These are phyloP conservation scores for Avena sativa DNA, from an alignment of 176 grass and related monocot genomes.

Conservation along the genomic window DNA sequence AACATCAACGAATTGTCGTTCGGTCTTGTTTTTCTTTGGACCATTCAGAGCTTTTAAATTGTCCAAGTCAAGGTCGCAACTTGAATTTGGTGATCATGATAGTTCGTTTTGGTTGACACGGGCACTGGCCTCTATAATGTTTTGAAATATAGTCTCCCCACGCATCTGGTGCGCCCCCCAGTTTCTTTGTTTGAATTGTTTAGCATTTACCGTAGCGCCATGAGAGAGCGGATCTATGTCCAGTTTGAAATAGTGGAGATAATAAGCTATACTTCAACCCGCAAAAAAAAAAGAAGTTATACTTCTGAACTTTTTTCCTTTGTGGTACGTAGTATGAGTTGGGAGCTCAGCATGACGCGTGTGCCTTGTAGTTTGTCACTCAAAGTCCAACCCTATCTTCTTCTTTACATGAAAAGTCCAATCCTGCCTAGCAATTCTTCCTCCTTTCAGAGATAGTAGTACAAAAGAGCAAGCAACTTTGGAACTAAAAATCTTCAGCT, in stretches of 20 bases:
- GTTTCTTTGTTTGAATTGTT: background rate
- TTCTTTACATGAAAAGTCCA: slow-evolving; percentile 2
- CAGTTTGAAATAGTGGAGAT: background rate
- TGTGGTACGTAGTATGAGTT: background rate
- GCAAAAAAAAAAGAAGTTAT: too few relatives aligned
- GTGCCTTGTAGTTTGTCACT: background rate
- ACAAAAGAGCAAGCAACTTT: too few relatives aligned
- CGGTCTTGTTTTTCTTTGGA: background rate
- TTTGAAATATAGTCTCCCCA: background rate
- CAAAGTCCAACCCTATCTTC: background rate
- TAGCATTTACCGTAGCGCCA: background rate
- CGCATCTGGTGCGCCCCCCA: too few relatives aligned
- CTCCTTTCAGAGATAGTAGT: too few relatives aligned
- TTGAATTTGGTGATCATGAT: slow-evolving; percentile 4
- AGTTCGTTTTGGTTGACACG: slow-evolving; percentile 8
- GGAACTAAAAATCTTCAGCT: background rate
- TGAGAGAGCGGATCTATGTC: background rate
- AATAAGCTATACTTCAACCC: too few relatives aligned
- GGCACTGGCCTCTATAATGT: background rate
- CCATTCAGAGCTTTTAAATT: background rate
- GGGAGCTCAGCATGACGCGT: background rate
- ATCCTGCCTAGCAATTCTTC: too few relatives aligned
- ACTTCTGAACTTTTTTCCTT: background rate
- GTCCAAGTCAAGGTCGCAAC: background rate
- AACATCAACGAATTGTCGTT: background rate